These are phyloP conservation scores for Acanthamoeba pearcei DNA, from an alignment of 208 protist genomes.

Conservation along the genomic window DNA sequence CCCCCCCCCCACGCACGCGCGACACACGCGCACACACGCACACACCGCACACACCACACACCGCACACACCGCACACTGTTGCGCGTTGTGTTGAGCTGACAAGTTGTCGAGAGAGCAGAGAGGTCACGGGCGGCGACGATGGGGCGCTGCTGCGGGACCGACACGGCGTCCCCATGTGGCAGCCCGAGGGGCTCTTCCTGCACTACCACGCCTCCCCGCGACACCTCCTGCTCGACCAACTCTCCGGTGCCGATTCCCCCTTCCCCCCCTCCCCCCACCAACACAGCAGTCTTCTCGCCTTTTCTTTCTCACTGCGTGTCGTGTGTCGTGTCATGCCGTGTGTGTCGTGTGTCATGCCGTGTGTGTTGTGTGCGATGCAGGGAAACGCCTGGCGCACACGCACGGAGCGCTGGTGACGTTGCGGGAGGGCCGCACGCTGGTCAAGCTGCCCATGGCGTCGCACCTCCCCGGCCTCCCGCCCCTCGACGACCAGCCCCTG, in stretches of 20 bases:
- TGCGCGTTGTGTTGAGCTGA: neutral
- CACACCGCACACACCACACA: too few relatives aligned
- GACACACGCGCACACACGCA: too few relatives aligned
- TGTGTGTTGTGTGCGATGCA: too few relatives aligned
- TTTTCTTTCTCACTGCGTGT: neutral
- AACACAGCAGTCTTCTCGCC: neutral
- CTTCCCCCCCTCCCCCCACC: neutral
- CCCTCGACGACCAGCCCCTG: neutral
- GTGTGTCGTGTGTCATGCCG: too few relatives aligned
- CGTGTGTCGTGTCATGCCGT: too few relatives aligned
- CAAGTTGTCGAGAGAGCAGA: neutral
- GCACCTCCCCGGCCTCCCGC: neutral
- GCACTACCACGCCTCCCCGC: slow-evolving; percentile 20
- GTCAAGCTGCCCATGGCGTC: neutral
- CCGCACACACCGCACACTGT: too few relatives aligned
- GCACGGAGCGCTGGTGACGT: neutral
- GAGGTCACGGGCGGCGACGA: neutral
- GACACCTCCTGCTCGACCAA: neutral
- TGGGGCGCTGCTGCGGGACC: neutral
- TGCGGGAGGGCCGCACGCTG: neutral
- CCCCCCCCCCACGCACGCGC: too few relatives aligned
- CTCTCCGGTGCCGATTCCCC: neutral
- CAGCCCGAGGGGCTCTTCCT: slow-evolving; percentile 22
- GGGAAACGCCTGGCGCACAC: neutral
- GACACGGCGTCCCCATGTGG: slow-evolving; percentile 16